phyloP scores from a whole-genome alignment of 805 yeast species.

The Candida xyloterini region DNA sequence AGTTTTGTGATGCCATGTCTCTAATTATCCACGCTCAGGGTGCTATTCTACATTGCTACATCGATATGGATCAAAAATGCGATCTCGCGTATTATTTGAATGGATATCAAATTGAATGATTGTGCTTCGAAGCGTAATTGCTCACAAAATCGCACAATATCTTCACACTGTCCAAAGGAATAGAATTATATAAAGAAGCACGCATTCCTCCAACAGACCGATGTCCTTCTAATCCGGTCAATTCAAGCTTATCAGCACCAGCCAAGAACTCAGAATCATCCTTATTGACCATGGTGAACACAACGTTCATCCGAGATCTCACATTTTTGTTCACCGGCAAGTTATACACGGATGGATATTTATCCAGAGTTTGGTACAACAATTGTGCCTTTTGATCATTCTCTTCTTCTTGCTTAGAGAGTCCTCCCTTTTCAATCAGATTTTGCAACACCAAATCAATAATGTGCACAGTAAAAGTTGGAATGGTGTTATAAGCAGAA shows the following conservation, averaged over 20 bases:
- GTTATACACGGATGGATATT: slow-evolving; percentile 60
- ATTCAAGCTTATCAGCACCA: slow-evolving; percentile 55
- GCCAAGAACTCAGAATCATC: slow-evolving; percentile 66
- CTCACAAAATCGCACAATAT: slow-evolving; percentile 54
- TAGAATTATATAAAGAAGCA: slow-evolving; percentile 90
- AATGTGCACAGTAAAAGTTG: slow-evolving; percentile 87
- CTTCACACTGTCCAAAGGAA: slow-evolving; percentile 57
- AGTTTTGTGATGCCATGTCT: slow-evolving; percentile 58
- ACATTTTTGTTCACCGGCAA: slow-evolving; percentile 60
- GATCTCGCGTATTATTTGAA: slow-evolving; percentile 62
- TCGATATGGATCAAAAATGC: slow-evolving; percentile 62
- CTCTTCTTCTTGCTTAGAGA: slow-evolving; percentile 52
- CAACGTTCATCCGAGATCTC: slow-evolving; percentile 91
- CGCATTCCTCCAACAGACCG: slow-evolving; percentile 97
- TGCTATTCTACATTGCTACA: slow-evolving; percentile 61
- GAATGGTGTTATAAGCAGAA: slow-evolving; percentile 93
- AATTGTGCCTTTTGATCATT: slow-evolving; percentile 61
- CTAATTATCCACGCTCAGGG: slow-evolving; percentile 49
- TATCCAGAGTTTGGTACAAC: slow-evolving; percentile 64
- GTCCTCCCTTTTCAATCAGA: slow-evolving; percentile 69
- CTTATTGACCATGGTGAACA: slow-evolving; percentile 68
- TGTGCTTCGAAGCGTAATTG: slow-evolving; percentile 48
- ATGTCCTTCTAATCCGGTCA: slow-evolving; percentile 90
- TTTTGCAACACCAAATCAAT: slow-evolving; percentile 72
- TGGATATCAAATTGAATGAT: slow-evolving; percentile 28